phyloP scores from a whole-genome alignment of 2,329 filamentous ascomycete species.

The Penicillium decumbens region DNA sequence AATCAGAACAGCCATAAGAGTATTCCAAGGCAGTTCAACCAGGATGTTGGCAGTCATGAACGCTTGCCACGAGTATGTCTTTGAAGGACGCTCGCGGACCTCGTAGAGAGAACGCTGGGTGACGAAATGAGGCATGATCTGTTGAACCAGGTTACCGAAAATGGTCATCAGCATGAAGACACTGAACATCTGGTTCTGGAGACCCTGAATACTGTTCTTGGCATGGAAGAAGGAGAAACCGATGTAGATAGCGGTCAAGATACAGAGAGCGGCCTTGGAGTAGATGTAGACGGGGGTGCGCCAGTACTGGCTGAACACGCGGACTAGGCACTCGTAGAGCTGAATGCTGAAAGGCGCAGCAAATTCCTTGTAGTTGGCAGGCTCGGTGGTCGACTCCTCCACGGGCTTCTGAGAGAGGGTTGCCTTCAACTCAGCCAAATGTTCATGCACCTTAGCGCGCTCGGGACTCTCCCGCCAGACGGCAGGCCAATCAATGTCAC shows the following conservation, averaged over 20 bases:
- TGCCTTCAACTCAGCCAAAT: conserved; percentile 51
- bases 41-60: conserved; percentile 68
- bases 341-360: conserved; percentile 69
- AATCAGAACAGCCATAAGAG: conserved; percentile 58
- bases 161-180: conserved; percentile 82
- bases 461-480: conserved; percentile 59
- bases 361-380: conserved; percentile 67
- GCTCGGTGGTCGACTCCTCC: conserved; percentile 38
- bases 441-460: conserved; percentile 52
- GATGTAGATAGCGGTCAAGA: conserved; percentile 67
- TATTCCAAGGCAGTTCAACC: conserved; percentile 65
- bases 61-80: conserved; percentile 68
- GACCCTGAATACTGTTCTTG: conserved; percentile 68
- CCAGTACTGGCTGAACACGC: conserved; percentile 91
- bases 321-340: conserved; percentile 61
- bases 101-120: conserved; percentile 58
- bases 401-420: conserved; percentile 40
- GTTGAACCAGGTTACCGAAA: conserved; percentile 58
- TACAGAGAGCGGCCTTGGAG: conserved; percentile 67
- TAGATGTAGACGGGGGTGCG: conserved; percentile 85
- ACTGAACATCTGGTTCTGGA: conserved; percentile 87
- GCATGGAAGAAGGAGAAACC: conserved; percentile 78
- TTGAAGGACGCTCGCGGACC: conserved; percentile 58
- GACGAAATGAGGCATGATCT: conserved; percentile 58
- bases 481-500: conserved; percentile 62